Evolutionary conservation across 164 flowering plant species (phyloP).

Genomic region (Aristolochia contorta): DNA sequence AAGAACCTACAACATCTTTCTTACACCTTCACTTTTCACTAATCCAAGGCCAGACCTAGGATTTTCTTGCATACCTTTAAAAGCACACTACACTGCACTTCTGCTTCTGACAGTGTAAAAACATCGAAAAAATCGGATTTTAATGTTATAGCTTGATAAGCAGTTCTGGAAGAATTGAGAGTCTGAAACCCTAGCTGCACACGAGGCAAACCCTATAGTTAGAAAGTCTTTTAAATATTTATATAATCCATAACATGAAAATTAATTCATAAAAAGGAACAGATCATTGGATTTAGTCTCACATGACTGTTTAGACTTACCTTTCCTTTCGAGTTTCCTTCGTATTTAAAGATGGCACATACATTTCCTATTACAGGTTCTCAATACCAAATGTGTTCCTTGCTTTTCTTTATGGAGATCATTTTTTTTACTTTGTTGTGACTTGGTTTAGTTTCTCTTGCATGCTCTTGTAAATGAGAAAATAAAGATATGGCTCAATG

Average conservation of each 20-base stretch:
- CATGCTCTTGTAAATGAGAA: too few species aligned
- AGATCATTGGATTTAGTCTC: neutral
- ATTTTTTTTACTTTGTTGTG: too few species aligned
- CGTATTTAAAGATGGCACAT: neutral
- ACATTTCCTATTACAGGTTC: neutral
- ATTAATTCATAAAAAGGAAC: neutral
- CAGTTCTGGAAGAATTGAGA: slow-evolving; percentile 80
- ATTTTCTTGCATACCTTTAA: slow-evolving; percentile 48
- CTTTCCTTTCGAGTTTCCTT: neutral
- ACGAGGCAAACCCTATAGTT: neutral
- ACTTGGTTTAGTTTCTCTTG: too few species aligned
- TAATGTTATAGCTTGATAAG: slow-evolving; percentile 57
- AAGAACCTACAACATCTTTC: neutral
- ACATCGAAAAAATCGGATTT: slow-evolving; percentile 72
- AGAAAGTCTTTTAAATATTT: neutral
- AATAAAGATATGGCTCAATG: too few species aligned
- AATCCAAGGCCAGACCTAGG: neutral
- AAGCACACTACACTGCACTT: slow-evolving; percentile 77
- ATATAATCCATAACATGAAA: neutral
- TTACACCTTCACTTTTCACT: neutral
- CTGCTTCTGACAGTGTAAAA: slow-evolving; percentile 37
- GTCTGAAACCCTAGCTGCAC: slow-evolving; percentile 69
- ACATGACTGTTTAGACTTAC: neutral
- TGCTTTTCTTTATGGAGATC: too few species aligned
- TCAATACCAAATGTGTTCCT: too few species aligned